Evolutionary conservation across 2,329 filamentous ascomycete species (phyloP), one percentile per base, ranked within the genome.

Genomic region (Diaporthe amygdali): DNA sequence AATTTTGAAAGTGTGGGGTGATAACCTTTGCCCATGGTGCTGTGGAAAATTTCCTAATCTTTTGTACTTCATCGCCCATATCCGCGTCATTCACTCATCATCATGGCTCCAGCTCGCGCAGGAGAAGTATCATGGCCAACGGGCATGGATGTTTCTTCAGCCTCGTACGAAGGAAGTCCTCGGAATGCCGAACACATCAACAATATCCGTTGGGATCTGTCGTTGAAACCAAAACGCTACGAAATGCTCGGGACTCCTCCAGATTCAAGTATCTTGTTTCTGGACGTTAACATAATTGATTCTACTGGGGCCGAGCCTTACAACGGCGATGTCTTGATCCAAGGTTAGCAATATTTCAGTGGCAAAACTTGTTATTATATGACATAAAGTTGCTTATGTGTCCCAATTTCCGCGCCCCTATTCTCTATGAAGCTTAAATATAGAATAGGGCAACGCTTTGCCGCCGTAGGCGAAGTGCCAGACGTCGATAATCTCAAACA

Each of bases 241-340:
- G 46, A 71, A 14, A 70, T 74, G 4, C 7, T 27, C 54, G 71
- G 72, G 17, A 71, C 68, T 7, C 56, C 67, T 14, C 55, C 63
- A 3, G 54, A 71, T 39, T 71, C 71, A 17, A 77, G 72, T 27
- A 78, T 80, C 30, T 67, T 81, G 6, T 78, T 81, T 70, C 73
- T 72, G 7, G 73, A 80, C 54, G 79, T 80, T 25, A 76, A 77
- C 30, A 79, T 81, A 22, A 74, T 81, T 6, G 79, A 81, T 37
- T 78, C 77, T 3, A 80, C 78, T 1, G 79, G 79, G 3, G 69
- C 71, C 8, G 75, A 77, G 14, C 76, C 77, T 3, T 80, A 77
- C 64, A 69, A 47, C 0, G 79, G 79, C 1, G 76, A 80, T 71
- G 78, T 80, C 17, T 72, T 80, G 3, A 76, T 81, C 39, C 75